Evolutionary conservation across 345 rosid genomes (phyloP).

Genomic region (Citrus trifoliata): DNA sequence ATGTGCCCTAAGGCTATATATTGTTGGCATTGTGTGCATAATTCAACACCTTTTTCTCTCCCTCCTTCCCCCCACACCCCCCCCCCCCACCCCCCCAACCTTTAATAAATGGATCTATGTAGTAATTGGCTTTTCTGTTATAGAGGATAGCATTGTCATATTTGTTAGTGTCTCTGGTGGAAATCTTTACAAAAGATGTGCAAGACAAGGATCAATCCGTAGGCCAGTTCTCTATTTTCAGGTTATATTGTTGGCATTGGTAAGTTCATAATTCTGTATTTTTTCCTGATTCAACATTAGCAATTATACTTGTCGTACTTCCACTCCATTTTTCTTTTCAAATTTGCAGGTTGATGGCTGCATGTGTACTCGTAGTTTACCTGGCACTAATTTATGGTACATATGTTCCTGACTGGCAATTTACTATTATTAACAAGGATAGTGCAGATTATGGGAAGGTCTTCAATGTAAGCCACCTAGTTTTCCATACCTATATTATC

Average conservation of each 20-base stretch:
- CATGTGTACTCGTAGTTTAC: conserved; percentile 50
- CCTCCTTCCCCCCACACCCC: no score
- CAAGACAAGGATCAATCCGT: conserved; percentile 28
- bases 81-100: no score
- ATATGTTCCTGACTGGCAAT: conserved; percentile 83
- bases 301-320: background rate
- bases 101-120: background rate
- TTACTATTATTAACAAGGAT: conserved; percentile 37
- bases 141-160: conserved; percentile 94
- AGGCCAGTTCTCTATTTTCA: conserved; percentile 48
- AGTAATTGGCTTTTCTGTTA: background rate
- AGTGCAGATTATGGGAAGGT: conserved; percentile 56
- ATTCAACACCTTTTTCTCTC: background rate
- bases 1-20: background rate
- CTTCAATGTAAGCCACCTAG: conserved; percentile 45
- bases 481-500: background rate
- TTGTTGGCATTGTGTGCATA: background rate
- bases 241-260: conserved; percentile 69
- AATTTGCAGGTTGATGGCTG: conserved; percentile 64
- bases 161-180: conserved; percentile 58
- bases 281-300: background rate
- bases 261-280: conserved; percentile 14
- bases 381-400: conserved; percentile 53
- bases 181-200: conserved; percentile 49
- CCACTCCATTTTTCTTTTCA: background rate